A percentile compares a stretch with the other conserved stretches of the same genome.
phyloP scores from a whole-genome alignment of 2,329 filamentous ascomycete species.

The Phaeosphaeriaceae sp. region DNA sequence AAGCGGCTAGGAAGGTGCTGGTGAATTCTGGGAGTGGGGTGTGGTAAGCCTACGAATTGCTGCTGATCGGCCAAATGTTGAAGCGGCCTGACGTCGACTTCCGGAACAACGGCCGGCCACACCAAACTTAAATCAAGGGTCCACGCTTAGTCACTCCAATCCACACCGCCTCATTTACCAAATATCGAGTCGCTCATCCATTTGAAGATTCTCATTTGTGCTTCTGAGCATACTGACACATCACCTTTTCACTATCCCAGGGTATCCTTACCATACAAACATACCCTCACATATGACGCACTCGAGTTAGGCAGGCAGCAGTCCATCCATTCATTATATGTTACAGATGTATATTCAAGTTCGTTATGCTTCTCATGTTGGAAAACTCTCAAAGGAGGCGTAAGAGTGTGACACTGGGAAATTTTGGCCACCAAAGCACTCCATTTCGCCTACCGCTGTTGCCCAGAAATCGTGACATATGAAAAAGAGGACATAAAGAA shows the following conservation, averaged over 20 bases:
- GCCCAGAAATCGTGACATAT: conserved; percentile 15
- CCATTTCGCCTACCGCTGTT: conserved; percentile 18
- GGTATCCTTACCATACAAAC: conserved; percentile 2
- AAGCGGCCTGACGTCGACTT: conserved; percentile 26
- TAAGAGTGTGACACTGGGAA: conserved; percentile 13
- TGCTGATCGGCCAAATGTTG: conserved; percentile 21
- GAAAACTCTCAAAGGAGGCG: conserved; percentile 17
- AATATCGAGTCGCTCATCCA: background rate
- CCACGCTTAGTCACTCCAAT: conserved; percentile 16
- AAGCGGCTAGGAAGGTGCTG: conserved; percentile 17
- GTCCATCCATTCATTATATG: conserved; percentile 18
- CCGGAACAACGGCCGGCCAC: conserved; percentile 9
- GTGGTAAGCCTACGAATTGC: conserved; percentile 16
- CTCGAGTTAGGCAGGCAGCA: background rate
- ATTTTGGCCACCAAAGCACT: conserved; percentile 12
- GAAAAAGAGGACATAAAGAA: conserved; percentile 5
- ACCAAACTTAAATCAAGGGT: conserved; percentile 11
- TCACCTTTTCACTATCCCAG: background rate
- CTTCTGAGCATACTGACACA: background rate
- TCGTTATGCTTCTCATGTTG: conserved; percentile 20
- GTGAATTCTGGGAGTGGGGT: conserved; percentile 24
- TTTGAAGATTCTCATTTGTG: too few relatives aligned
- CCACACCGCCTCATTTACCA: background rate
- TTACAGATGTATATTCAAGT: conserved; percentile 22
- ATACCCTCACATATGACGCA: conserved; percentile 3